Base-by-base conservation (phyloP, 1,139 yeast genomes). In the Geotrichum macrosporum region DNA sequence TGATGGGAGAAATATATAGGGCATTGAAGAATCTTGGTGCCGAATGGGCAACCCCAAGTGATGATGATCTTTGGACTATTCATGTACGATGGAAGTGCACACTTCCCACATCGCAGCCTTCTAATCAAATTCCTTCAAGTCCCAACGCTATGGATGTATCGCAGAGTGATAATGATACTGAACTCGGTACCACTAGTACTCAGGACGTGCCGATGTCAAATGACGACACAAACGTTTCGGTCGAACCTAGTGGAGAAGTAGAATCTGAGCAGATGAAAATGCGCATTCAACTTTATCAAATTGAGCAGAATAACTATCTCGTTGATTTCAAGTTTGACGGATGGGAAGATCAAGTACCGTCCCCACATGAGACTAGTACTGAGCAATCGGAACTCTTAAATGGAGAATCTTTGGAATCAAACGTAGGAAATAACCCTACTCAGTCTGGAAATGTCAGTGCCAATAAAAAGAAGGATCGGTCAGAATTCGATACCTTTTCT, bases 271-370 rank as follows among this genome's bases (percentile, higher is more conserved):
- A 84, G 71, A 86, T 94, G 94, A 89, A 86, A 69, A 89, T 92
- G 96, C 94, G 89, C 59, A 92, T 92, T 52, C 98, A 92, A 65
- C 75, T 92, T 53, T 92, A 89, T 68, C 97, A 92, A 64, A 75
- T 92, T 54, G 98, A 92, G 62, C 95, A 95, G 40, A 89, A 92
- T 65, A 89, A 92, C 63, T 92, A 92, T 62, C 73, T 92, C 53
- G 97, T 92, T 20, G 98, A 92, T 65, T 92, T 92, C 72, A 92
- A 92, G 67, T 92, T 92, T 64, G 97, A 92, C 61, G 98, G 98
- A 3, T 89, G 96, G 95, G 96, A 87, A 60, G 67, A 13, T 8
- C 19, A 8, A 12, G 30, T 5, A 34, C 35, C 22, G 8, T 29
- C 15, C 10, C n/a, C n/a, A n/a, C n/a, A n/a, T n/a, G n/a, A n/a